phyloP scores from a whole-genome alignment of 2,329 filamentous ascomycete species.

The Triangularia setosa region DNA sequence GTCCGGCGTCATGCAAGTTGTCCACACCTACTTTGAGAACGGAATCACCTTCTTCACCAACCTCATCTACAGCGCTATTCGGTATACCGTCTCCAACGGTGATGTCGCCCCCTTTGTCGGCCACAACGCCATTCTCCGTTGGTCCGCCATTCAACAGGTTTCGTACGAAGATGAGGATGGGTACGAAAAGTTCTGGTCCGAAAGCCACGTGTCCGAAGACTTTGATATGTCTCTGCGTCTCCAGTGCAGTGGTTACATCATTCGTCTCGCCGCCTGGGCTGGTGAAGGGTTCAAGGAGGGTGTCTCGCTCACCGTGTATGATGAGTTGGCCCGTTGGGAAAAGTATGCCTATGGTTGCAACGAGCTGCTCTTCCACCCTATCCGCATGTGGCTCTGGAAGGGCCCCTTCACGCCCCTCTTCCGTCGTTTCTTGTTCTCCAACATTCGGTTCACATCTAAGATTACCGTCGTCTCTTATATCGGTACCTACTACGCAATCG shows the following conservation, averaged over 20 bases:
- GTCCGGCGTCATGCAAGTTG: constrained; percentile 75
- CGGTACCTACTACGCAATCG: constrained; percentile 76
- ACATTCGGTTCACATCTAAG: constrained; percentile 72
- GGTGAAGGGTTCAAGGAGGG: constrained; percentile 79
- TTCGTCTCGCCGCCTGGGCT: constrained; percentile 68
- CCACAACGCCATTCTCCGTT: constrained; percentile 74
- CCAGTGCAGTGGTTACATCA: constrained; percentile 67
- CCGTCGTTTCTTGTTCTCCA: constrained; percentile 66
- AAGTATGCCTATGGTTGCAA: constrained; percentile 85
- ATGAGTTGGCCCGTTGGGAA: constrained; percentile 80
- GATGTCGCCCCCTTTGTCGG: constrained; percentile 77
- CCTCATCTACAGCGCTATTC: constrained; percentile 72
- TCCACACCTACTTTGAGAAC: constrained; percentile 68
- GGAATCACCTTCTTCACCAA: constrained; percentile 70
- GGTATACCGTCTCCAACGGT: constrained; percentile 72
- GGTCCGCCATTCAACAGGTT: constrained; percentile 71
- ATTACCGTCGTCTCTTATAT: constrained; percentile 74
- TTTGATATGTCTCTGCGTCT: constrained; percentile 79
- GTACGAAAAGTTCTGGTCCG: constrained; percentile 78
- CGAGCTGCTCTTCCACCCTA: constrained; percentile 75
- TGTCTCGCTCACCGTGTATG: constrained; percentile 78
- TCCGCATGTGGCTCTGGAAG: constrained; percentile 66
- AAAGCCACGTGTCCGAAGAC: constrained; percentile 75
- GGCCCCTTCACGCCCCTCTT: constrained; percentile 80
- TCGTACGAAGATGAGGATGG: constrained; percentile 66